A percentile compares a stretch with the other conserved stretches of the same genome.
Conservation (phyloP, 768 basidiomycete species). For the Rubroboletus pulcherrimus region DNA sequence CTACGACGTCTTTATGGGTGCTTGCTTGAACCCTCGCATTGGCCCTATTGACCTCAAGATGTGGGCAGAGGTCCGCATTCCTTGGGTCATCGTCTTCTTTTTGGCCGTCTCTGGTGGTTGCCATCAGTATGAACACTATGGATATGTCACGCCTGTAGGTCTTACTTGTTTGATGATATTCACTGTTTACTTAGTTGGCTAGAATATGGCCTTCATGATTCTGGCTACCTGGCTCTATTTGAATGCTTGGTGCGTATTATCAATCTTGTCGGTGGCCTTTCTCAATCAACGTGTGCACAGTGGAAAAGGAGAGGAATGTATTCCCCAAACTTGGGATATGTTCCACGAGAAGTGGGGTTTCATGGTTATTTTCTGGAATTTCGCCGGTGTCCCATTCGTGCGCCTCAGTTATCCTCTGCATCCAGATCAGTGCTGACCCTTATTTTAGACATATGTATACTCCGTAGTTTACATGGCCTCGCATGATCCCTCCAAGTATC, state of each 20-base stretch:
- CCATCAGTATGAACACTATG: slow-evolving; percentile 92
- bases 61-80: slow-evolving; percentile 97
- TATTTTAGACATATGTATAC: slow-evolving; percentile 84
- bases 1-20: slow-evolving; percentile 98
- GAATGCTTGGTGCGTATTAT: slow-evolving; percentile 73
- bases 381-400: slow-evolving; percentile 90
- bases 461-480: slow-evolving; percentile 98
- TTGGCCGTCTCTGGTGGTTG: slow-evolving; percentile 87
- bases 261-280: neutral
- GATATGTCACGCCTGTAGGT: slow-evolving; percentile 86
- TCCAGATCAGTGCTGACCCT: neutral
- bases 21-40: slow-evolving; percentile 88
- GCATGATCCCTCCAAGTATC: slow-evolving; percentile 82
- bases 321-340: slow-evolving; percentile 99
- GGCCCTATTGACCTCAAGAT: slow-evolving; percentile 94
- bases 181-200: neutral
- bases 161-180: neutral
- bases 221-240: slow-evolving; percentile 95
- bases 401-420: slow-evolving; percentile 26
- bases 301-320: slow-evolving; percentile 91
- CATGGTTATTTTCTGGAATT: slow-evolving; percentile 98
- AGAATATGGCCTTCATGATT: slow-evolving; percentile 98
- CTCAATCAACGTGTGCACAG: slow-evolving; percentile 33
- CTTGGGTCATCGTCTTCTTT: slow-evolving; percentile 96
- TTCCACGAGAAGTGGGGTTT: slow-evolving; percentile 99